Evolutionary conservation across 2,329 filamentous ascomycete species (phyloP), one percentile per base, ranked within the genome.

Genomic region (Arthrobotrys sinensis): DNA sequence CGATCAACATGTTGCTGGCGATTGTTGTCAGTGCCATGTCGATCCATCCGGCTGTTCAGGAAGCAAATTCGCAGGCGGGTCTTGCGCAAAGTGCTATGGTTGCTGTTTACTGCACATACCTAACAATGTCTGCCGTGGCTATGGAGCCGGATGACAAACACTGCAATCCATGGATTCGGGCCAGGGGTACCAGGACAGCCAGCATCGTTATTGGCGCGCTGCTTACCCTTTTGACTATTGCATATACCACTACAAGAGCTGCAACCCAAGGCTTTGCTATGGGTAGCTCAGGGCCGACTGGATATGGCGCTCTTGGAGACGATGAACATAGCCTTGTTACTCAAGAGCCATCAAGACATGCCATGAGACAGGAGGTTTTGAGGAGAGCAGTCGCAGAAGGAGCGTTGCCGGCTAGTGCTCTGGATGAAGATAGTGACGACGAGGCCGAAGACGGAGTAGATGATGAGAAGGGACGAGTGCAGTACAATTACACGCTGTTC

Each of bases 51-150:
- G 89, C 89, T 0, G 90, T 99, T 12, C 96, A 99, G 85, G 93
- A 94, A 82, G 91, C 91, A 84, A 99, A 99, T 85, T 90, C 94
- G 57, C 94, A 95, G 83, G 96, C 96, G 48, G 96, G 96, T 60
- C 88, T 99, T 76, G 96, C 96, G n/a, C 96, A 99, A 84, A 94
- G 94, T 48, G 95, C 96, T 79, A 97, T 98, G 89, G 96, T 99
- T 52, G 93, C 94, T 16, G 90, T 97, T 75, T 99, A 99, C 87
- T 99, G 96, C 89, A 98, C 96, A 50, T 99, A 99, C 83, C 89
- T 99, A 69, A 99, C 96, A 81, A 93, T 99, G 90, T 97, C 94
- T 1, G 96, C 96, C 28, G 96, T 99, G 0, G 97, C 94, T 69
- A 98, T 99, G 96, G 95, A 99, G 82, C 96, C 96, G 0, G 95